Percentiles rank a stretch among this genome's conserved stretches.
These are phyloP conservation scores for Fusarium circinatum DNA, from an alignment of 2,329 filamentous ascomycete genomes.

Conservation along the genomic window DNA sequence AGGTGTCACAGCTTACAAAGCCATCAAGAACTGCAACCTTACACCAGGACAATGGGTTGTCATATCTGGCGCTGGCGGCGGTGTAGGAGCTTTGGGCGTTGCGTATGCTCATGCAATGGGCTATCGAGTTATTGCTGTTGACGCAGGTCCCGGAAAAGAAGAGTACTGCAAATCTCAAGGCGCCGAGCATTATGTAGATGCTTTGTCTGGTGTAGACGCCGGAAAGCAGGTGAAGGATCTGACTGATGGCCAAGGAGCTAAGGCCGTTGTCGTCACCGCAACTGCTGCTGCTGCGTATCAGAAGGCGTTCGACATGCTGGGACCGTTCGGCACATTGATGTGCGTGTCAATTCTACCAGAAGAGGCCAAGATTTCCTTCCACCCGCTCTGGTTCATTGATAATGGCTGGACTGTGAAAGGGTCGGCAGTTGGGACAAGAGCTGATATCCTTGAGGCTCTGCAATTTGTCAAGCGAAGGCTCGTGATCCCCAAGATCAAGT, in stretches of 20 bases:
- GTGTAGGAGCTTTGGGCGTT: constrained; percentile 53
- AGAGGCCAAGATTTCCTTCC: constrained; percentile 41
- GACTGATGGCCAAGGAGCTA: constrained; percentile 32
- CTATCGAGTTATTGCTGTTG: constrained; percentile 52
- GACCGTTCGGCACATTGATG: constrained; percentile 52
- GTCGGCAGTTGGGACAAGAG: constrained; percentile 50
- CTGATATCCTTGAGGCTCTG: constrained; percentile 54
- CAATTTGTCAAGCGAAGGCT: constrained; percentile 49
- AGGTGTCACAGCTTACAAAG: constrained; percentile 57
- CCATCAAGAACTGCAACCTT: constrained; percentile 48
- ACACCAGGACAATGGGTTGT: constrained; percentile 51
- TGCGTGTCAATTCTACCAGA: constrained; percentile 51
- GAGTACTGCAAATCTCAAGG: constrained; percentile 46
- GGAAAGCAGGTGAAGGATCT: constrained; percentile 18
- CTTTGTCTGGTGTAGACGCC: constrained; percentile 23
- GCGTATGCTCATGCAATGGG: constrained; percentile 56
- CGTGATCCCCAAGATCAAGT: constrained; percentile 26
- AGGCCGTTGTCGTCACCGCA: constrained; percentile 47
- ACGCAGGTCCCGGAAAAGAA: constrained; percentile 48
- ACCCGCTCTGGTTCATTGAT: constrained; percentile 50
- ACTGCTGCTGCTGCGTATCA: constrained; percentile 49
- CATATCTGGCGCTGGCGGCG: constrained; percentile 52
- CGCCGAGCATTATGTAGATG: constrained; percentile 53
- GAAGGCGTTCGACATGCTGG: constrained; percentile 44
- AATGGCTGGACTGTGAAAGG: constrained; percentile 50